Evolutionary conservation across 106 monocot species (phyloP).

Genomic region (Dioscorea zingiberensis): DNA sequence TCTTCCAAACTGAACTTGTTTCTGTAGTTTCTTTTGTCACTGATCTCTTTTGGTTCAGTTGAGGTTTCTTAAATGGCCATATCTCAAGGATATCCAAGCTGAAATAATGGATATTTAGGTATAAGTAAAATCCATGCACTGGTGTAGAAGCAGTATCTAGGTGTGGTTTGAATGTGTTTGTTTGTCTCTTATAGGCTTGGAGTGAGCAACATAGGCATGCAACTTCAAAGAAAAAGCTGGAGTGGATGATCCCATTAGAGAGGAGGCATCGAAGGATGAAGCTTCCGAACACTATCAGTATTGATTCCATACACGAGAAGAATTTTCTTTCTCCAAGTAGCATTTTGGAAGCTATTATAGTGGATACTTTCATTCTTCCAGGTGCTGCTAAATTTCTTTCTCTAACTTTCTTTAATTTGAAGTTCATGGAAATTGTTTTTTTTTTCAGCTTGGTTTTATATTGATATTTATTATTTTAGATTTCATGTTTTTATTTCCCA

Average conservation of each 20-base stretch:
- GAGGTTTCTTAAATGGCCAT: no score
- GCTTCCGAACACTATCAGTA: conserved; percentile 60
- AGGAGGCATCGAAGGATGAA: conserved; percentile 49
- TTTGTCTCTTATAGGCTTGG: conserved; percentile 54
- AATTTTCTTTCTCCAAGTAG: conserved; percentile 67
- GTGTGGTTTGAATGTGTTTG: no score
- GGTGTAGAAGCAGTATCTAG: no score
- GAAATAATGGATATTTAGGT: no score
- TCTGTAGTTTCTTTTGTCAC: no score
- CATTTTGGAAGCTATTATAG: conserved; percentile 66
- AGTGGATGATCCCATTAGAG: conserved; percentile 36
- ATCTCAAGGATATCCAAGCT: no score
- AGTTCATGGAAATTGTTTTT: no score
- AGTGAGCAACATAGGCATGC: conserved; percentile 54
- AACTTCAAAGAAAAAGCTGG: conserved; percentile 45
- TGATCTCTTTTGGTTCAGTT: no score
- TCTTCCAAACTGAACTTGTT: no score
- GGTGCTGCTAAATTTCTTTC: conserved; percentile 27
- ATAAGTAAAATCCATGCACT: no score
- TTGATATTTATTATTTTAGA: neutral
- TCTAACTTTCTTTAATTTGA: no score
- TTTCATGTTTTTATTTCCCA: neutral
- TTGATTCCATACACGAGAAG: conserved; percentile 89
- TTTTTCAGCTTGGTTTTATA: no score
- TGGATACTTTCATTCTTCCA: conserved; percentile 76